Base-by-base conservation (phyloP, 495 filamentous ascomycete species). In the Lasiosphaeria miniovina region DNA sequence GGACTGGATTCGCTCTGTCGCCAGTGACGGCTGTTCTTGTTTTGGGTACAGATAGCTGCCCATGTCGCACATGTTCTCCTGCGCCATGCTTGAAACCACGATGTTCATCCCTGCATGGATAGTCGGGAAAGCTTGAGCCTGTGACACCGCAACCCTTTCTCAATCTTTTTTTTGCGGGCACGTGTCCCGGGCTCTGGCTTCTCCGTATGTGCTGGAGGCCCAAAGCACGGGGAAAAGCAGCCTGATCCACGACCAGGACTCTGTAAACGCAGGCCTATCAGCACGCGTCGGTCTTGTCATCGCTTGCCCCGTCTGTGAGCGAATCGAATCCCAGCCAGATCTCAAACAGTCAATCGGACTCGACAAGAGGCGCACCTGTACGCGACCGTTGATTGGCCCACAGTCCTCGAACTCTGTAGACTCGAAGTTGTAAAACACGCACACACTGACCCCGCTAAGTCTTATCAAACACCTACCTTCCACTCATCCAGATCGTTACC, bases 21-120 rank as follows among this genome's bases (percentile, higher is more conserved):
- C 8, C 43, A n/a, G 15, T 46, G 43, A 9, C 12, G 43, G 43
- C 43, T 46, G 12, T 46, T 46, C 12, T 46, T 46, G 11, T n/a
- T 9, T 46, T 46, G 43, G 38, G 14, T 8, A 46, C 10, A 1
- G 12, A 8, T n/a, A 51, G 49, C 49, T 24, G 49, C 49, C 49
- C 43, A 24, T 24, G 55, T 36, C 34, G 43, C 45, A 43, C 55
- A 49, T 14, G 45, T 34, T 41, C 32, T 52, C 54, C 54, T 62
- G 58, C 36, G 49, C 62, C 50, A 1, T 46, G 58, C 58, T 57
- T 65, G 58, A 61, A 65, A 65, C 58, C 54, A 24, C 34, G 51
- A 55, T 65, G 55, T 34, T 34, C 58, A 58, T 65, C 62, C 62
- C 62, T 65, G 62, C 62, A 61, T 65, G 3, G 43, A 6, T n/a